A percentile compares a stretch with the other conserved stretches of the same genome.
Conservation (phyloP, 2,329 filamentous ascomycete genomes). For the Xylariaceae sp. region DNA sequence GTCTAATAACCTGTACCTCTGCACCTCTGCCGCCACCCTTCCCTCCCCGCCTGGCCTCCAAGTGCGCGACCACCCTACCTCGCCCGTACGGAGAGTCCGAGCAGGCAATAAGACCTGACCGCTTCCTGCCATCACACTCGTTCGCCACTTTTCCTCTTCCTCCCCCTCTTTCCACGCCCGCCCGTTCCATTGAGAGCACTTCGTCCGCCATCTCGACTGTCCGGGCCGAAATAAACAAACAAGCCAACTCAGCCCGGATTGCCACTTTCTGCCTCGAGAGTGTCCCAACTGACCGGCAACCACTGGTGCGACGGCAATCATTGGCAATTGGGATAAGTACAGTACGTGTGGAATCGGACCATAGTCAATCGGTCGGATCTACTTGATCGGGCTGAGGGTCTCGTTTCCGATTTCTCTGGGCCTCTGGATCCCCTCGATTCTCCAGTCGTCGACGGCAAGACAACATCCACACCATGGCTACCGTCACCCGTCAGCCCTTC, state of each 20-base stretch:
- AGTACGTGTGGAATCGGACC: slow-evolving; percentile 6
- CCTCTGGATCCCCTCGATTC: slow-evolving; percentile 8
- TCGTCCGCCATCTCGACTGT: slow-evolving; percentile 2
- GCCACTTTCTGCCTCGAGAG: slow-evolving; percentile 3
- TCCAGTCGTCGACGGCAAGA: slow-evolving; percentile 6
- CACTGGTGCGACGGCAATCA: slow-evolving; percentile 7
- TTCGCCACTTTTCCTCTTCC: slow-evolving; percentile 24
- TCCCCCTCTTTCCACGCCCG: slow-evolving; percentile 12
- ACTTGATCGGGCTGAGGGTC: slow-evolving; percentile 6
- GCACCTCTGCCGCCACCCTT: slow-evolving; percentile 11
- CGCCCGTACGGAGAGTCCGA: slow-evolving; percentile 4
- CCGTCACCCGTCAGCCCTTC: slow-evolving; percentile 62
- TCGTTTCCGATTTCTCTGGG: slow-evolving; percentile 6
- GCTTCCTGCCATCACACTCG: slow-evolving; percentile 20
- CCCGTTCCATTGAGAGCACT: slow-evolving; percentile 3
- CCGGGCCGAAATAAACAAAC: slow-evolving; percentile 23
- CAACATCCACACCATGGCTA: slow-evolving; percentile 42
- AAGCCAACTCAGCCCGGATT: slow-evolving; percentile 1
- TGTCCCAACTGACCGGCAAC: slow-evolving; percentile 7
- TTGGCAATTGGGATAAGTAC: slow-evolving; percentile 7
- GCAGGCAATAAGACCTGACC: slow-evolving; percentile 26
- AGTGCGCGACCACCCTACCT: slow-evolving; percentile 22
- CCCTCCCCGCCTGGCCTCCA: slow-evolving; percentile 15
- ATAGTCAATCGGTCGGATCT: slow-evolving; percentile 5
- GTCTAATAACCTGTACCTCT: slow-evolving; percentile 7